Evolutionary conservation across 495 filamentous ascomycete species (phyloP).

Genomic region (Aspergillus heteromorphus): DNA sequence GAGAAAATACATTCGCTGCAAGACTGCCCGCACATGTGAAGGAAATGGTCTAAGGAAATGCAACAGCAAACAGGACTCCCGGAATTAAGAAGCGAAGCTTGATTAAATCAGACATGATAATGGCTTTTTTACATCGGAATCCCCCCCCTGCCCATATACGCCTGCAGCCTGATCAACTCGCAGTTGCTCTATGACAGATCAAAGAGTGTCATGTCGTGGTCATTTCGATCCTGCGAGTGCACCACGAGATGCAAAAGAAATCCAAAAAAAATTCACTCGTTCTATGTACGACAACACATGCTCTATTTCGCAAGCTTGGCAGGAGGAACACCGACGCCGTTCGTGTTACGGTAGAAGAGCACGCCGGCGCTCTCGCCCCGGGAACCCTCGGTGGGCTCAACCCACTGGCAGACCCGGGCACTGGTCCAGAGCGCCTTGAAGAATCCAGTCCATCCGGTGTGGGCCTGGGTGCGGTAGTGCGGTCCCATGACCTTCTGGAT

Average conservation of each 20-base stretch:
- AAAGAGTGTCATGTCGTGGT: slow-evolving; percentile 14
- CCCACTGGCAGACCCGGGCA: slow-evolving; percentile 49
- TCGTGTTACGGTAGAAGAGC: slow-evolving; percentile 60
- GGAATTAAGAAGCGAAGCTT: background rate
- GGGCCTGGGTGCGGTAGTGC: slow-evolving; percentile 52
- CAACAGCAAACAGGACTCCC: background rate
- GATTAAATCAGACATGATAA: background rate
- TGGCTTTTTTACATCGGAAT: background rate
- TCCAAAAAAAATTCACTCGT: slow-evolving; percentile 5
- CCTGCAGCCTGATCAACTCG: slow-evolving; percentile 10
- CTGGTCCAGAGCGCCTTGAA: slow-evolving; percentile 51
- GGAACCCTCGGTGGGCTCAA: slow-evolving; percentile 62
- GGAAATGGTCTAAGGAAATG: background rate
- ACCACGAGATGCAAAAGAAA: slow-evolving; percentile 14
- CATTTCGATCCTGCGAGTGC: slow-evolving; percentile 25
- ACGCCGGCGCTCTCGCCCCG: slow-evolving; percentile 47
- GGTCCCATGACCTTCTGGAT: slow-evolving; percentile 53
- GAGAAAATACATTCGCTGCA: too few relatives aligned
- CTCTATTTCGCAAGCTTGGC: slow-evolving; percentile 41
- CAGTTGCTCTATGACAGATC: slow-evolving; percentile 10
- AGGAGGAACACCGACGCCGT: slow-evolving; percentile 65
- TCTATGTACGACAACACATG: slow-evolving; percentile 14
- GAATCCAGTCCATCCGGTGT: slow-evolving; percentile 49
- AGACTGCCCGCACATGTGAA: background rate
- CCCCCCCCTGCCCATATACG: slow-evolving; percentile 5